Percentiles rank a stretch among this genome's conserved stretches.
Evolutionary conservation across 768 basidiomycete genomes (phyloP).

Genomic region (Butyriboletus loyo): DNA sequence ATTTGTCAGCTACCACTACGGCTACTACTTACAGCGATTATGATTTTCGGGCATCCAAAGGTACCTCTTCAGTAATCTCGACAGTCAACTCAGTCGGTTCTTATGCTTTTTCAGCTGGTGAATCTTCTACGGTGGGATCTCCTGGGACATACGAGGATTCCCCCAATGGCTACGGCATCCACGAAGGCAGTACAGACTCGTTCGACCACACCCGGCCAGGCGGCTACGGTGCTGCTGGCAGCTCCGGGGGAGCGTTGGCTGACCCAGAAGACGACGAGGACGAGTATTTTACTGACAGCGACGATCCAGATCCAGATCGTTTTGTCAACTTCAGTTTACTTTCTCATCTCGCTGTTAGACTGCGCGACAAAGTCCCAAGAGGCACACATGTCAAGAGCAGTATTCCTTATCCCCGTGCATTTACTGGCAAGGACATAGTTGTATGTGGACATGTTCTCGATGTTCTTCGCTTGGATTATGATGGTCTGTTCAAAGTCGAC

Average conservation of each 20-base stretch:
- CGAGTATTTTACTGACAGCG: constrained; percentile 39
- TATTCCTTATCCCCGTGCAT: constrained; percentile 84
- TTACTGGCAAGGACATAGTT: constrained; percentile 94
- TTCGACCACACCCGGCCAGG: constrained; percentile 21
- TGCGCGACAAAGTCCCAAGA: constrained; percentile 87
- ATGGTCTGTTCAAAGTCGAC: constrained; percentile 56
- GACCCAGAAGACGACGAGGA: constrained; percentile 29
- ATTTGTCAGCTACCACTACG: constrained; percentile 25
- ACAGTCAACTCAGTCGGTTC: constrained; percentile 19
- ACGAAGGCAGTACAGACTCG: constrained; percentile 25
- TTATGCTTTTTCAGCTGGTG: constrained; percentile 17
- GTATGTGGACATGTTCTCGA: constrained; percentile 45
- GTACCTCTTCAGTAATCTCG: constrained; percentile 9
- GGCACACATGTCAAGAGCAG: constrained; percentile 89
- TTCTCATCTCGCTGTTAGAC: constrained; percentile 83
- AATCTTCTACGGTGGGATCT: constrained; percentile 23
- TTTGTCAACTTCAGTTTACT: constrained; percentile 89
- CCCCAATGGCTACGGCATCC: constrained; percentile 17
- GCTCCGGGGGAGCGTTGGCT: constrained; percentile 16
- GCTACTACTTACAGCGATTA: constrained; percentile 23
- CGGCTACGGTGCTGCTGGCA: constrained; percentile 18
- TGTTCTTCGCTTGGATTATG: neutral
- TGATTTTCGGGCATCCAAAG: constrained; percentile 17
- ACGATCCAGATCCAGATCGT: constrained; percentile 66
- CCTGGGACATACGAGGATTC: constrained; percentile 16